Base-by-base conservation (phyloP, 2,329 filamentous ascomycete species). In the Fusarium kyushuense region DNA sequence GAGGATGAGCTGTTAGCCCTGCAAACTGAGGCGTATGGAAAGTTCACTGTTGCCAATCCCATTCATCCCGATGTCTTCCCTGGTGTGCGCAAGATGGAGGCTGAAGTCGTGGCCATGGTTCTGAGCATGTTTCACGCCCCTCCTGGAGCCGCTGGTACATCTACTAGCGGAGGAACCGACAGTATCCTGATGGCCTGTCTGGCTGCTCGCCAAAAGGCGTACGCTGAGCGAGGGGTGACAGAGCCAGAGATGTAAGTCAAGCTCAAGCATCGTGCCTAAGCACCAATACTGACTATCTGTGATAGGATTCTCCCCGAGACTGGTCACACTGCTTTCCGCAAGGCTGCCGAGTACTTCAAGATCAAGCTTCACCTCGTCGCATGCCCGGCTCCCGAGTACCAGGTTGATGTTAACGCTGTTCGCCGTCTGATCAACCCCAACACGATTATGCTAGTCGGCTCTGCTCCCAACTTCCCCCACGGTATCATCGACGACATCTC, bases 51-150 rank as follows among this genome's bases (percentile, higher is more conserved):
- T 30, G 88, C 94, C 38, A 99, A 99, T 79, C 96, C 96, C 5
- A 96, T 99, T 72, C 96, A 99, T 79, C 96, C 96, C 9, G 96
- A 99, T 81, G 95, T 99, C 42, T 99, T 99, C 81, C 96, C 96
- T 17, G 96, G 95, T 29, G 94, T 99, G 53, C 86, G 96, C 74
- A 99, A 99, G 87, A 99, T 99, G 96, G 96, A 99, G 83, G 95
- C 96, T 43, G 96, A 99, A 82, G 84, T 99, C 65, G 96, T 99
- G 53, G 92, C 94, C 70, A 99, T 99, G 95, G 94, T 96, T 30
- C 83, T 97, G 64, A 87, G 88, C 43, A 83, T 99, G 78, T 99
- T 97, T 84, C 93, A 97, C 79, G 94, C 92, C 11, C 96, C 96
- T 5, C 83, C 89, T n/a, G 90, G 89, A 57, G 93, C 90, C 30